Base-by-base conservation (phyloP, 2,329 filamentous ascomycete species). In the Penicillium crustosum region DNA sequence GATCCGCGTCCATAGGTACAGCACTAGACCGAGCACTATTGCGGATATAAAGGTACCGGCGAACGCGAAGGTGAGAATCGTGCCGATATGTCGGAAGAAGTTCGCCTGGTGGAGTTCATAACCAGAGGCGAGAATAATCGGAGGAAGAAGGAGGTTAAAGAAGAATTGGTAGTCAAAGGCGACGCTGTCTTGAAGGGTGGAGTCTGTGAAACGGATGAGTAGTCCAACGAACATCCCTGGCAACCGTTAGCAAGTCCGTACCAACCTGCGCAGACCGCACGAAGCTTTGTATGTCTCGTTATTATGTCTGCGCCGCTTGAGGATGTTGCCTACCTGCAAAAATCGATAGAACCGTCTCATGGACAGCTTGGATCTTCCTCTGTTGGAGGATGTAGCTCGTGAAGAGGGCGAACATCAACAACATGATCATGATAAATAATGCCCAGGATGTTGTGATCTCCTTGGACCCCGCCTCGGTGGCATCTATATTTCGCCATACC, bases 141-240 rank as follows among this genome's bases (percentile, higher is more conserved):
- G 94, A 38, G 94, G 94, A n/a, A 99, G 89, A 13, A 99, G 86
- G 45, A 99, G 85, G 76, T 99, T 99, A 83, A 99, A 99, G 82
- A 99, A 99, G 81, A 97, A 96, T 73, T 97, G 93, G 75, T 97
- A 97, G 79, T 97, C 90, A 81, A 99, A 99, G 76, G 89, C 96
- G 71, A 99, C 92, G 63, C 91, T 87, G 72, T 90, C 90, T 74
- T 93, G 89, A 68, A 99, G 92, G 62, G 89, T 91, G 61, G 91
- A 88, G 64, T 89, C 88, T 43, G 87, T 90, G 62, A 97, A 80
- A 70, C 94, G 86, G 58, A 99, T 86, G 59, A 96, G 84, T 68
- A 99, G 81, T 6, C 94, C 94, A 60, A 99, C 91, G 58, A 92
- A 89, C 94, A 97, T 97, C 69, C 93, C 93, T 95, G 53, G 38